A percentile compares a stretch with the other conserved stretches of the same genome.
Conservation (phyloP, 371 early-diverging fungal species). For the Rhizopus microsporus region DNA sequence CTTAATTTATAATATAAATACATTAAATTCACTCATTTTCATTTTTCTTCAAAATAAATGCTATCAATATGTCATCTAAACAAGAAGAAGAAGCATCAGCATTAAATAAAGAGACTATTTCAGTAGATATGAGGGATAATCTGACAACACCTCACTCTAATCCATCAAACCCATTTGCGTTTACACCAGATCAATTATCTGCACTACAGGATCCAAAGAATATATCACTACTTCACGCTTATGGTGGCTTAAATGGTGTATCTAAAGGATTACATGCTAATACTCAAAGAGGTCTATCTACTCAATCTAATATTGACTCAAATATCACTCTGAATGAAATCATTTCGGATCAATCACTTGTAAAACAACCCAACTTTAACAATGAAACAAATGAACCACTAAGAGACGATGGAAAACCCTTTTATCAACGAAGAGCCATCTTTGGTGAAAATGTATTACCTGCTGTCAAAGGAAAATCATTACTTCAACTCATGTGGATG, state of each 20-base stretch:
- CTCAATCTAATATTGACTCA: constrained; percentile 10
- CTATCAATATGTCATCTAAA: constrained; percentile 11
- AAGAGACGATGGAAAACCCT: constrained; percentile 8
- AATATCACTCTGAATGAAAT: constrained; percentile 27
- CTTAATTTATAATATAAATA: too few relatives aligned
- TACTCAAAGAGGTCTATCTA: constrained; percentile 36
- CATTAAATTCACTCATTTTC: too few relatives aligned
- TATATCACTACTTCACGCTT: constrained; percentile 34
- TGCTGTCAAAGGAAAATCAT: constrained; percentile 62
- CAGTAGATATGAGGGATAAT: constrained; percentile 25
- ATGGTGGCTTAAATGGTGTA: constrained; percentile 49
- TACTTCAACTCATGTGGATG: constrained; percentile 77
- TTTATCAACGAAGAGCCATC: constrained; percentile 39
- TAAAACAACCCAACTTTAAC: neutral
- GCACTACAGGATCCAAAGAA: constrained; percentile 56
- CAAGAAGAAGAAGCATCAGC: constrained; percentile 11
- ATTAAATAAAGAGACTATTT: constrained; percentile 5
- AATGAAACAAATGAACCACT: neutral
- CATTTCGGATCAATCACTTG: constrained; percentile 9
- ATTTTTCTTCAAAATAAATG: too few relatives aligned
- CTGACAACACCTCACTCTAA: constrained; percentile 29
- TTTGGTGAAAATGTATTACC: constrained; percentile 75
- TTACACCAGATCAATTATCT: constrained; percentile 47
- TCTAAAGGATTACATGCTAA: constrained; percentile 52
- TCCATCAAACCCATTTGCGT: constrained; percentile 49